These are phyloP conservation scores for Colletotrichum cuscutae DNA, from an alignment of 2,329 filamentous ascomycete species.

Conservation along the genomic window DNA sequence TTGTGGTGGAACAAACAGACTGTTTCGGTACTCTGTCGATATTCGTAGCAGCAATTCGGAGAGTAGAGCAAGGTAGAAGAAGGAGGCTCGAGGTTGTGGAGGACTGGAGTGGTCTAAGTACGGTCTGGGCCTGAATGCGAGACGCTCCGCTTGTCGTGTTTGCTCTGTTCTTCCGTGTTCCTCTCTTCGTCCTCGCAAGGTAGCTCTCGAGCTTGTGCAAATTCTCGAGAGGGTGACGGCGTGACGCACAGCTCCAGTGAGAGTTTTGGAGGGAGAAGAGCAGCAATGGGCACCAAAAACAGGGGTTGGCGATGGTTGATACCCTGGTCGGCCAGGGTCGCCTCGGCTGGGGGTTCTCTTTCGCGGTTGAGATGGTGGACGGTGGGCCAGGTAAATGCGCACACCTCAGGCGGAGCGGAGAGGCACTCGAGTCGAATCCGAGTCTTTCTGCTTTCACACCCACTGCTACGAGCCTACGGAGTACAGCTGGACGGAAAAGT, in stretches of 20 bases:
- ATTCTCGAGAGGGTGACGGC: conserved; percentile 24
- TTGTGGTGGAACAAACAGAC: neutral
- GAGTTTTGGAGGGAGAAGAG: conserved; percentile 1
- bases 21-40: neutral
- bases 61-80: neutral
- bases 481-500: neutral
- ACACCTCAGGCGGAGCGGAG: no score
- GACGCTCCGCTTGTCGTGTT: neutral
- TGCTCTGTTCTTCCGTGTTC: neutral
- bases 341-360: neutral
- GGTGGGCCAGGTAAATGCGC: neutral
- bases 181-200: neutral
- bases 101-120: conserved; percentile 24
- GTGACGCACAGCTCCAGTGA: conserved; percentile 22
- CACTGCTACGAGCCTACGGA: neutral
- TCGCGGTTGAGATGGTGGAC: neutral
- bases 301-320: neutral
- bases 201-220: conserved; percentile 9
- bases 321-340: neutral
- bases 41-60: neutral
- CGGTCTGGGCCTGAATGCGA: neutral
- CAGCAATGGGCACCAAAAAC: conserved; percentile 14
- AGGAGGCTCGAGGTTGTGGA: conserved; percentile 6
- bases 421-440: no score
- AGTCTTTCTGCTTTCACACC: neutral